phyloP scores from a whole-genome alignment of 2,329 filamentous ascomycete species.

The Rhynchosporium agropyri region DNA sequence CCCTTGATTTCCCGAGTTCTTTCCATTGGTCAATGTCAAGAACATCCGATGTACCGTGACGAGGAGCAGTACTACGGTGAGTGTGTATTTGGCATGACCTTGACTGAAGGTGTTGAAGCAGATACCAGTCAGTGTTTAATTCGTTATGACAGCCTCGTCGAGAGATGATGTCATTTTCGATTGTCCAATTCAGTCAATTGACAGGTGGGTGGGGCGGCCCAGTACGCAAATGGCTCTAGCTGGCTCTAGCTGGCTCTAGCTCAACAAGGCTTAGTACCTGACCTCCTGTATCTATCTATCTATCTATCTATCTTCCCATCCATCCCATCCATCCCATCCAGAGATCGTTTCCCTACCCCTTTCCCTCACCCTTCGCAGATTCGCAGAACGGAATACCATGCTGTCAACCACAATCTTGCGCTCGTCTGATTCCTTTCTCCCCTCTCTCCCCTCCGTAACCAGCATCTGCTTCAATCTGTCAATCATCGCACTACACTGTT shows the following conservation, averaged over 20 bases:
- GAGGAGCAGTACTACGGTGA: too few relatives aligned
- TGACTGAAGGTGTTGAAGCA: too few relatives aligned
- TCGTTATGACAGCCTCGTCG: neutral
- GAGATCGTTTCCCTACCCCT: neutral
- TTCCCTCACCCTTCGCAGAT: neutral
- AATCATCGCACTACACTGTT: too few relatives aligned
- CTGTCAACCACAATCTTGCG: neutral
- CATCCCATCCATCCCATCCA: neutral
- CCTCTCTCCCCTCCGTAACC: neutral
- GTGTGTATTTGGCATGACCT: too few relatives aligned
- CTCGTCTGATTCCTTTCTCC: neutral
- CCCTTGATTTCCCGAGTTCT: too few relatives aligned
- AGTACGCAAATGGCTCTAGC: neutral
- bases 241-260: neutral
- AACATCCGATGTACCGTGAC: too few relatives aligned
- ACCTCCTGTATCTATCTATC: too few relatives aligned
- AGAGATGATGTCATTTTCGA: conserved; percentile 8
- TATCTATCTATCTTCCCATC: too few relatives aligned
- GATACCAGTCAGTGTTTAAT: too few relatives aligned
- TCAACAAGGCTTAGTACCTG: neutral
- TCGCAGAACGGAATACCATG: neutral
- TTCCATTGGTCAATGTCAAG: too few relatives aligned
- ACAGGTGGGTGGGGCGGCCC: neutral
- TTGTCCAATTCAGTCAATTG: neutral
- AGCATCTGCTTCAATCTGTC: too few relatives aligned